A percentile compares a stretch with the other conserved stretches of the same genome.
Conservation (phyloP, 1,139 yeast genomes). For the Lodderomyces jiufengensis region DNA sequence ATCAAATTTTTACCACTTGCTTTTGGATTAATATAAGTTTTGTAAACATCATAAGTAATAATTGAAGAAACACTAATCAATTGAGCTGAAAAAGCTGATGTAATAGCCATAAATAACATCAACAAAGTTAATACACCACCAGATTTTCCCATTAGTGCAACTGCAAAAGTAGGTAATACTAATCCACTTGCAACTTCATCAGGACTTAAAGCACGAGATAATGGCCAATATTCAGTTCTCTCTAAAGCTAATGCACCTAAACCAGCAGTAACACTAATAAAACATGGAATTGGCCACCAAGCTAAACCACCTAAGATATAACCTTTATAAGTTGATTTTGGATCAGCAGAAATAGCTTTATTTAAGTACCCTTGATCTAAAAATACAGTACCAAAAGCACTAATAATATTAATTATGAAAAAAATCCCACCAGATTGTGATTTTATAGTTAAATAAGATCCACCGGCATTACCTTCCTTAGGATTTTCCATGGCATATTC, state of each 20-base stretch:
- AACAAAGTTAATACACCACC: constrained; percentile 80
- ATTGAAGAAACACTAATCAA: constrained; percentile 83
- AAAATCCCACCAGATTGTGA: constrained; percentile 80
- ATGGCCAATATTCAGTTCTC: constrained; percentile 66
- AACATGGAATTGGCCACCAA: constrained; percentile 88
- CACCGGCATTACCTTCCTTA: constrained; percentile 70
- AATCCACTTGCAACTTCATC: constrained; percentile 77
- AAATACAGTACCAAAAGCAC: constrained; percentile 87
- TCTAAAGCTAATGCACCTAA: constrained; percentile 74
- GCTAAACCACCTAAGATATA: constrained; percentile 85
- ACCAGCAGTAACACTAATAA: constrained; percentile 80
- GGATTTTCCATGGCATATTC: constrained; percentile 57
- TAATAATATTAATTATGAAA: constrained; percentile 76
- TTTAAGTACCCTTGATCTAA: constrained; percentile 88
- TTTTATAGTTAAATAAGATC: constrained; percentile 73
- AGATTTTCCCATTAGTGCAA: constrained; percentile 76
- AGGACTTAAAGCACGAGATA: constrained; percentile 59
- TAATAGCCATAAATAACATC: constrained; percentile 77
- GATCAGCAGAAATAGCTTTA: constrained; percentile 83
- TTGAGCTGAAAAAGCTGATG: constrained; percentile 83
- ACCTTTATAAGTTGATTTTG: constrained; percentile 85
- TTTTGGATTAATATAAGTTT: constrained; percentile 70
- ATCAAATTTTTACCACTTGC: constrained; percentile 74
- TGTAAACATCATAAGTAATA: constrained; percentile 79
- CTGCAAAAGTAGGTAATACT: constrained; percentile 83